A percentile compares a stretch with the other conserved stretches of the same genome.
phyloP scores from a whole-genome alignment of 179 eudicot genomes.

The Heliamphora pulchella region DNA sequence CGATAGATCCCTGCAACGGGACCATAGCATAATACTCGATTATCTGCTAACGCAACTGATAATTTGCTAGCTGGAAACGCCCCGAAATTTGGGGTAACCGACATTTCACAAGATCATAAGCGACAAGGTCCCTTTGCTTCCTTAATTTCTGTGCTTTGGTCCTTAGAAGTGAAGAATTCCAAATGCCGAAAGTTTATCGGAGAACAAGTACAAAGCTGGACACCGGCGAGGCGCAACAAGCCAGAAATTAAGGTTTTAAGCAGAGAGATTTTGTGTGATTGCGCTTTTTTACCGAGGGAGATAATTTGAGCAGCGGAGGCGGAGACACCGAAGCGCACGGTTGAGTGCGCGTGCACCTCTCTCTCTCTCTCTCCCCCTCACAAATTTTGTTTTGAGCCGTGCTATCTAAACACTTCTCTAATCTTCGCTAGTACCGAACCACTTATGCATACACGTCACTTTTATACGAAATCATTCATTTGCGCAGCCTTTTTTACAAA shows the following conservation, averaged over 20 bases:
- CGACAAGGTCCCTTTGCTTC: neutral
- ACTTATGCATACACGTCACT: too few relatives aligned
- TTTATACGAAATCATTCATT: too few relatives aligned
- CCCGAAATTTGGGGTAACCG: constrained; percentile 8
- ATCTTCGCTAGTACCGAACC: too few relatives aligned
- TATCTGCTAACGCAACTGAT: constrained; percentile 13
- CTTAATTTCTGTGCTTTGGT: neutral
- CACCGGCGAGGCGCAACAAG: neutral
- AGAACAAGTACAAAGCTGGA: too few relatives aligned
- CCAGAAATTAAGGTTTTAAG: neutral
- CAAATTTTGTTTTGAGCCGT: too few relatives aligned
- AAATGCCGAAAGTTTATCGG: neutral
- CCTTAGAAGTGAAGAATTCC: neutral
- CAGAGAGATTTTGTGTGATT: too few relatives aligned
- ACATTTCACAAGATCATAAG: constrained; percentile 15
- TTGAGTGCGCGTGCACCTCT: neutral
- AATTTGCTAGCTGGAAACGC: constrained; percentile 16
- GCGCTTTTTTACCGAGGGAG: neutral
- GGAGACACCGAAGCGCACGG: constrained; percentile 5
- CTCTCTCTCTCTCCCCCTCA: neutral
- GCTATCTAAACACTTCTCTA: too few relatives aligned
- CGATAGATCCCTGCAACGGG: constrained; percentile 6
- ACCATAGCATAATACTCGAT: neutral
- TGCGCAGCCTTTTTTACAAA: too few relatives aligned
- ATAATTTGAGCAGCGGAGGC: neutral